Conservation (phyloP, 2,329 filamentous ascomycete genomes). For the Chlorencoelia australis region DNA sequence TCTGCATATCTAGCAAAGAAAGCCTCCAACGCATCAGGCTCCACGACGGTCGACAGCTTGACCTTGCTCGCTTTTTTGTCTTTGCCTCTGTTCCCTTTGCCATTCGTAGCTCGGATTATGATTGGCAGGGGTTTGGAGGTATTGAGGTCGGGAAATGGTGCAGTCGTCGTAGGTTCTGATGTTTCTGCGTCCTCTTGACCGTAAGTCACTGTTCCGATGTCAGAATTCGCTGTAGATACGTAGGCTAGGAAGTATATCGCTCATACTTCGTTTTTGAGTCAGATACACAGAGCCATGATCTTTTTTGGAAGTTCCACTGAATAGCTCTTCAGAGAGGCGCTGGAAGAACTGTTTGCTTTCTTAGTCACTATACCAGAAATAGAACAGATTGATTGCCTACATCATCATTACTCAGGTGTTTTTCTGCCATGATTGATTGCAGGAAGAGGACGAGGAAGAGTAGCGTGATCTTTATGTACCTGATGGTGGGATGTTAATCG, state of each 20-base stretch:
- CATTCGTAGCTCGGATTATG: constrained; percentile 48
- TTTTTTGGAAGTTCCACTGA: constrained; percentile 55
- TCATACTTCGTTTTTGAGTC: constrained; percentile 64
- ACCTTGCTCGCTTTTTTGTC: constrained; percentile 40
- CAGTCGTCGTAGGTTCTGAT: constrained; percentile 32
- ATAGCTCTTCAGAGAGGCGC: constrained; percentile 56
- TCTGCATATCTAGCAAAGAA: constrained; percentile 87
- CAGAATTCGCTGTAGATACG: too few relatives aligned
- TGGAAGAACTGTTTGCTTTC: constrained; percentile 55
- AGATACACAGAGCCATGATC: constrained; percentile 66
- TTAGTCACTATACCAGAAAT: neutral
- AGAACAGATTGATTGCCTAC: constrained; percentile 29
- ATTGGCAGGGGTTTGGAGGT: constrained; percentile 55
- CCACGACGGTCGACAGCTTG: constrained; percentile 77
- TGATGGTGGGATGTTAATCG: too few relatives aligned
- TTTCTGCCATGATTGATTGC: constrained; percentile 36
- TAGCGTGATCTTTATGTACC: too few relatives aligned
- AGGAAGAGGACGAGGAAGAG: too few relatives aligned
- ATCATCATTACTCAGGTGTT: constrained; percentile 51
- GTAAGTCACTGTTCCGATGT: constrained; percentile 20
- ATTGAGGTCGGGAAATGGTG: constrained; percentile 50
- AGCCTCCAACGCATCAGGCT: constrained; percentile 60
- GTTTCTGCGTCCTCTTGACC: too few relatives aligned
- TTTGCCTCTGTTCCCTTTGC: neutral
- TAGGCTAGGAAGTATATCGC: neutral